phyloP scores from a whole-genome alignment of 345 rosid species.

The Schrenkiella parvula region DNA sequence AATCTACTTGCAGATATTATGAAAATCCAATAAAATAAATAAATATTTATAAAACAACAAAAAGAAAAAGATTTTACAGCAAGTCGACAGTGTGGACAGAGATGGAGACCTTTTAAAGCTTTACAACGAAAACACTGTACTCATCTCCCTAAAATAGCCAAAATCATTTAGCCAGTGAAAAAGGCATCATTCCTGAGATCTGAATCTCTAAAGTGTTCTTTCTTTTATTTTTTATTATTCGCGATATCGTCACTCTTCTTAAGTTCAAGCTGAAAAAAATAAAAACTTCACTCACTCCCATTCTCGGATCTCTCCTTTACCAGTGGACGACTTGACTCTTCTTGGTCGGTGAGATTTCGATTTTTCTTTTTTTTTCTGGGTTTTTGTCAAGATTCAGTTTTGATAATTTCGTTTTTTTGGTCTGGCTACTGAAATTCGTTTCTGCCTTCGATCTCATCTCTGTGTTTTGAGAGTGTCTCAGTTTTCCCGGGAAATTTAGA shows the following conservation, averaged over 20 bases:
- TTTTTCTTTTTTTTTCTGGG: background rate
- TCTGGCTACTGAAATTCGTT: background rate
- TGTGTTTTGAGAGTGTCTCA: background rate
- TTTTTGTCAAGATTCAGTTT: background rate
- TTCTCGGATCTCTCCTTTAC: conserved; percentile 28
- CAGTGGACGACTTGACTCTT: background rate
- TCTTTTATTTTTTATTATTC: background rate
- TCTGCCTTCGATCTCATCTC: background rate
- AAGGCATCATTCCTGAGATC: conserved; percentile 26
- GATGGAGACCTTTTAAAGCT: conserved; percentile 12
- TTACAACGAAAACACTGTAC: conserved; percentile 20
- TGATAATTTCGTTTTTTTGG: background rate
- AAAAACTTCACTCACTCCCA: background rate
- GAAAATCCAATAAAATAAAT: background rate
- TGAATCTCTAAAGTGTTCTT: conserved; percentile 17
- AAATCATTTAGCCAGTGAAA: conserved; percentile 3
- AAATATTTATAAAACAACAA: background rate
- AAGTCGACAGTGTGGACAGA: conserved; percentile 24
- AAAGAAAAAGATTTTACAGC: conserved; percentile 7
- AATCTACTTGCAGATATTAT: conserved; percentile 2
- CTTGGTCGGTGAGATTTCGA: conserved; percentile 7
- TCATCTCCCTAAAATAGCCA: conserved; percentile 10
- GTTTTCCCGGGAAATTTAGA: conserved; percentile 9
- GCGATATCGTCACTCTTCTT: background rate
- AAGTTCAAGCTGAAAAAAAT: background rate